Evolutionary conservation across 1,139 yeast species (phyloP).

Genomic region (Trichomonascaceae sp.): DNA sequence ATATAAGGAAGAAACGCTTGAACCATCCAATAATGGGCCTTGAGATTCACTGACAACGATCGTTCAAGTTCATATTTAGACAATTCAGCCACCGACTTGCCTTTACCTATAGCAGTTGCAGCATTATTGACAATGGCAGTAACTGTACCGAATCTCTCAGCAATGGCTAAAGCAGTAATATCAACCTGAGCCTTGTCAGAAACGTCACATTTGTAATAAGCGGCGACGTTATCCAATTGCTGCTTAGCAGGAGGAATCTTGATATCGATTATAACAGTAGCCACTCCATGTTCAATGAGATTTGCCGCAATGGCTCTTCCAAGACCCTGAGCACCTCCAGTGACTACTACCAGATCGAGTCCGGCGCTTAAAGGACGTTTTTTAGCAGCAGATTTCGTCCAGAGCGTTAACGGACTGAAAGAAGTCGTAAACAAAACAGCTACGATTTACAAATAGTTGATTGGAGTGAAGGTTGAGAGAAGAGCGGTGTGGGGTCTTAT

Average conservation of each 20-base stretch:
- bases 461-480: too few relatives aligned
- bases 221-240: slow-evolving; percentile 37
- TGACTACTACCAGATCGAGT: slow-evolving; percentile 54
- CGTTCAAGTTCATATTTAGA: slow-evolving; percentile 53
- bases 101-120: slow-evolving; percentile 50
- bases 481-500: too few relatives aligned
- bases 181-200: slow-evolving; percentile 33
- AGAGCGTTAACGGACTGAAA: neutral
- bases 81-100: slow-evolving; percentile 50
- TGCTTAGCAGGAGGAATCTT: slow-evolving; percentile 37
- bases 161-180: slow-evolving; percentile 30
- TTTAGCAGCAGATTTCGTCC: neutral
- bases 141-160: slow-evolving; percentile 46
- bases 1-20: slow-evolving; percentile 69
- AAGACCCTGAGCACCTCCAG: slow-evolving; percentile 78
- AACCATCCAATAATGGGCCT: slow-evolving; percentile 64
- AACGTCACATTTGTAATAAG: slow-evolving; percentile 64
- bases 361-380: slow-evolving; percentile 6
- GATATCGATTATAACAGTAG: slow-evolving; percentile 62
- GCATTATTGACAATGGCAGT: slow-evolving; percentile 78
- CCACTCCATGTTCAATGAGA: slow-evolving; percentile 38
- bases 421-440: neutral
- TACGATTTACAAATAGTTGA: neutral
- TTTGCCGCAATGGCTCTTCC: slow-evolving; percentile 56
- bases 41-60: slow-evolving; percentile 58